Evolutionary conservation across 306 rosid species (phyloP).

Genomic region (Gastrolobium villosum): DNA sequence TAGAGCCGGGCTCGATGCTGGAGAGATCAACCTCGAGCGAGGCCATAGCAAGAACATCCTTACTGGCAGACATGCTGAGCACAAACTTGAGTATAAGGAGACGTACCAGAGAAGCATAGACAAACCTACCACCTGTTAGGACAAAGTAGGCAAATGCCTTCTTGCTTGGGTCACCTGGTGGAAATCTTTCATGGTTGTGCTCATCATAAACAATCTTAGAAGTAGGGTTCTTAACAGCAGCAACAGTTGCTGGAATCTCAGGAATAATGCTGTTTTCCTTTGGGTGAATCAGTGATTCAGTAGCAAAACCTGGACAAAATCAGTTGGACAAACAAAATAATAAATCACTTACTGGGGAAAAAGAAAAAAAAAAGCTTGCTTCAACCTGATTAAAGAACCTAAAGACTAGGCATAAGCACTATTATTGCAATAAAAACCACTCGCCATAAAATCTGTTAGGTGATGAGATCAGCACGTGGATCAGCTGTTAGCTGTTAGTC

Average conservation of each 20-base stretch:
- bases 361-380: neutral
- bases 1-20: constrained; percentile 71
- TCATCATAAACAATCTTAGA: constrained; percentile 76
- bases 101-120: constrained; percentile 75
- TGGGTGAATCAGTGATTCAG: constrained; percentile 55
- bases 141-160: constrained; percentile 86
- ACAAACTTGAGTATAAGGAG: constrained; percentile 80
- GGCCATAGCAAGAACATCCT: constrained; percentile 84
- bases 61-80: constrained; percentile 83
- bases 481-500: too few species aligned
- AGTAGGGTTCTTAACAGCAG: constrained; percentile 70
- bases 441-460: too few species aligned
- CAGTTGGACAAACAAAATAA: neutral
- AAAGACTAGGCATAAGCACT: too few species aligned
- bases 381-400: neutral
- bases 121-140: constrained; percentile 79
- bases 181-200: constrained; percentile 75
- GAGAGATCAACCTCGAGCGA: constrained; percentile 81
- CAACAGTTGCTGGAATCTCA: constrained; percentile 68
- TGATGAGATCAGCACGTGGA: too few species aligned
- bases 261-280: constrained; percentile 57
- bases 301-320: constrained; percentile 62
- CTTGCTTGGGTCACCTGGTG: constrained; percentile 85
- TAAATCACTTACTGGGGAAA: neutral
- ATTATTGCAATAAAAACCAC: too few species aligned